Conservation (phyloP, 2,329 filamentous ascomycete species). For the Paraphoma sp. region DNA sequence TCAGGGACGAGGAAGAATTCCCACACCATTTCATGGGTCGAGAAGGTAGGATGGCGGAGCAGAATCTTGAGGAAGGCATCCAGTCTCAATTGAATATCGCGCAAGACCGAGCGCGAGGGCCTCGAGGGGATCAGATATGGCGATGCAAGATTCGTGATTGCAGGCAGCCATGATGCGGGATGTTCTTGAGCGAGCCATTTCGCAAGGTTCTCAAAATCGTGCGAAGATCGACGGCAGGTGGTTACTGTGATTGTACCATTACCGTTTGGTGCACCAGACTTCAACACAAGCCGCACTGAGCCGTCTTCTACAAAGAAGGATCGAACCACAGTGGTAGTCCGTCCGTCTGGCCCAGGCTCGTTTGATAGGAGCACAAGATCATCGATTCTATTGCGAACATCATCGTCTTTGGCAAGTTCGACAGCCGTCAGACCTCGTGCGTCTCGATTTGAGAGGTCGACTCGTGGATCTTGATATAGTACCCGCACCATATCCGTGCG, state of each 20-base stretch:
- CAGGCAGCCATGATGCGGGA: conserved; percentile 92
- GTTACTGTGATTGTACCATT: conserved; percentile 89
- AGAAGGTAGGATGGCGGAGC: conserved; percentile 87
- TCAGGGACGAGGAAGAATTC: conserved; percentile 98
- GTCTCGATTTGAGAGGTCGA: conserved; percentile 85
- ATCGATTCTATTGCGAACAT: conserved; percentile 94
- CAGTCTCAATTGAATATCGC: conserved; percentile 84
- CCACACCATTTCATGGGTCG: conserved; percentile 97
- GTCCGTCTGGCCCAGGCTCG: conserved; percentile 71
- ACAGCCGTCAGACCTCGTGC: conserved; percentile 89
- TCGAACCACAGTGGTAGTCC: conserved; percentile 90
- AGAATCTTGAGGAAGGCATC: conserved; percentile 89
- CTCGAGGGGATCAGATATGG: conserved; percentile 94
- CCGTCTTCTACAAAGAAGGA: conserved; percentile 98
- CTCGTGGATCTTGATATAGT: conserved; percentile 84
- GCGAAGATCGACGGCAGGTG: conserved; percentile 84
- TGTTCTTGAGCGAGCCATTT: conserved; percentile 86
- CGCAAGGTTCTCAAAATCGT: conserved; percentile 90
- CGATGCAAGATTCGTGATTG: conserved; percentile 76
- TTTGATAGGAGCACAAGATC: conserved; percentile 83
- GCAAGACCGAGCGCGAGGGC: conserved; percentile 83
- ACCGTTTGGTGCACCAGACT: conserved; percentile 86
- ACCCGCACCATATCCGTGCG: conserved; percentile 90
- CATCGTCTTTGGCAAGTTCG: conserved; percentile 96
- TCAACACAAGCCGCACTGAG: conserved; percentile 88